phyloP scores from a whole-genome alignment of 352 stramenopile species.

The Paralagenidium karlingii region DNA sequence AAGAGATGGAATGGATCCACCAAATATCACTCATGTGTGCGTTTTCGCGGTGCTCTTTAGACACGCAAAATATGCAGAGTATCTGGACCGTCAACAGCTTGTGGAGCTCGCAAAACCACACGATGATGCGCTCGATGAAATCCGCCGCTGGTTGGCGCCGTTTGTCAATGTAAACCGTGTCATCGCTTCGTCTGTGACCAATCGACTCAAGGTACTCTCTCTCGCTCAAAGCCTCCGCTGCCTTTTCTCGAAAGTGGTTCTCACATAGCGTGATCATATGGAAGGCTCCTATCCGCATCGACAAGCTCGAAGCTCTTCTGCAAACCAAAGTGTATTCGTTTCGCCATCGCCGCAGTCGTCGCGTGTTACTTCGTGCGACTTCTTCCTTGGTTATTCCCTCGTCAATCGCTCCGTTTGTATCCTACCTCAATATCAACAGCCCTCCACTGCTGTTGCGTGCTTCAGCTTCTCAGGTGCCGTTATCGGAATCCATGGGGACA shows the following conservation, averaged over 20 bases:
- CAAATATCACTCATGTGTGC: too few species aligned
- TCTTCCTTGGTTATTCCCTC: slow-evolving; percentile 4
- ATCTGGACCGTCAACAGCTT: slow-evolving; percentile 24
- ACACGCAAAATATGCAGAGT: slow-evolving; percentile 29
- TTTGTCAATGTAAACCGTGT: slow-evolving; percentile 5
- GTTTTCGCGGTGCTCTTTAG: too few species aligned
- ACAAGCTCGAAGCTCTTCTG: background rate
- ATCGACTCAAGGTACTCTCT: slow-evolving; percentile 16
- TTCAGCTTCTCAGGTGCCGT: slow-evolving; percentile 16
- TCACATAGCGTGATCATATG: background rate
- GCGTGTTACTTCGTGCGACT: background rate
- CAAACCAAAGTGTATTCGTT: background rate
- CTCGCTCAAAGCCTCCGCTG: slow-evolving; percentile 4
- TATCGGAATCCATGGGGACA: slow-evolving; percentile 1
- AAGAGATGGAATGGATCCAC: too few species aligned
- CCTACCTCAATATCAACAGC: slow-evolving; percentile 59
- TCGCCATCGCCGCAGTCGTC: background rate
- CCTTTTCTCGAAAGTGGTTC: too few species aligned
- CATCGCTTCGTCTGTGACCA: slow-evolving; percentile 26
- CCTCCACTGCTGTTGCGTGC: slow-evolving; percentile 42
- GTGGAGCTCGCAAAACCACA: slow-evolving; percentile 25
- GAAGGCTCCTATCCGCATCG: background rate
- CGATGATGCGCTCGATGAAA: slow-evolving; percentile 24
- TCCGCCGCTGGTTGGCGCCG: slow-evolving; percentile 31
- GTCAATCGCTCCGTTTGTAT: slow-evolving; percentile 32